A percentile compares a stretch with the other conserved stretches of the same genome.
phyloP scores from a whole-genome alignment of 2,329 filamentous ascomycete genomes.

The Aspergillus fumigatiaffinis region DNA sequence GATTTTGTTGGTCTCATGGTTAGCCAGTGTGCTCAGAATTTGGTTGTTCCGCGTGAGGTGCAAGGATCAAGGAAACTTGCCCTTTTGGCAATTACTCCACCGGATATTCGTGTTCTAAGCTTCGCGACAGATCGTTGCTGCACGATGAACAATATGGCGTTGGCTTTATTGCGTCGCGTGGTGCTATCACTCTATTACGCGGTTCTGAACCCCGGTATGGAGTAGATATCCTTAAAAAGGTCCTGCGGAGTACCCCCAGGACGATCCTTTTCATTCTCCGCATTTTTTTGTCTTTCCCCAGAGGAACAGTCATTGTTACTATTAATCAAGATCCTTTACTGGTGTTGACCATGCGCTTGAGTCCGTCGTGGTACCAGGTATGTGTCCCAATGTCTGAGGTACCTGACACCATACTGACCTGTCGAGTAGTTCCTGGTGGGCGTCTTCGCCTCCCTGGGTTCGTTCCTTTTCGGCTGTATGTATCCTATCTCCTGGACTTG shows the following conservation, averaged over 20 bases:
- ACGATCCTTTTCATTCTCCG: slow-evolving; percentile 11
- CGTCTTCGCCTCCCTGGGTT: slow-evolving; percentile 57
- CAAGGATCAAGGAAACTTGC: neutral
- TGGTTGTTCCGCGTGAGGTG: neutral
- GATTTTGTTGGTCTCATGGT: neutral
- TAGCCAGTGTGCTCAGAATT: neutral
- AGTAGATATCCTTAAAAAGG: slow-evolving; percentile 18
- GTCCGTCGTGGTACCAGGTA: slow-evolving; percentile 57
- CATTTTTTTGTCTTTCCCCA: slow-evolving; percentile 14
- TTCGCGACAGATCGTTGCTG: neutral
- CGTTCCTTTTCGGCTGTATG: slow-evolving; percentile 53
- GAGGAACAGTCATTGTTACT: neutral
- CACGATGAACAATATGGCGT: neutral
- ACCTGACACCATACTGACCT: slow-evolving; percentile 11
- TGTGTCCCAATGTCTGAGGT: slow-evolving; percentile 3
- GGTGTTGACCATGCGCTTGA: slow-evolving; percentile 46
- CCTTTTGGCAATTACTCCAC: neutral
- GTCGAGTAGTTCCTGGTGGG: slow-evolving; percentile 51
- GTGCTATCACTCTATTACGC: slow-evolving; percentile 7
- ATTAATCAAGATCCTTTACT: neutral
- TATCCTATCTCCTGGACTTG: neutral
- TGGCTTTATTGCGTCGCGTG: neutral
- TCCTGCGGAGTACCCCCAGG: slow-evolving; percentile 11
- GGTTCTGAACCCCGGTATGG: slow-evolving; percentile 15
- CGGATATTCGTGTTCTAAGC: neutral